Base-by-base conservation (phyloP, 257 asterid genomes). In the Petunia axillaris region DNA sequence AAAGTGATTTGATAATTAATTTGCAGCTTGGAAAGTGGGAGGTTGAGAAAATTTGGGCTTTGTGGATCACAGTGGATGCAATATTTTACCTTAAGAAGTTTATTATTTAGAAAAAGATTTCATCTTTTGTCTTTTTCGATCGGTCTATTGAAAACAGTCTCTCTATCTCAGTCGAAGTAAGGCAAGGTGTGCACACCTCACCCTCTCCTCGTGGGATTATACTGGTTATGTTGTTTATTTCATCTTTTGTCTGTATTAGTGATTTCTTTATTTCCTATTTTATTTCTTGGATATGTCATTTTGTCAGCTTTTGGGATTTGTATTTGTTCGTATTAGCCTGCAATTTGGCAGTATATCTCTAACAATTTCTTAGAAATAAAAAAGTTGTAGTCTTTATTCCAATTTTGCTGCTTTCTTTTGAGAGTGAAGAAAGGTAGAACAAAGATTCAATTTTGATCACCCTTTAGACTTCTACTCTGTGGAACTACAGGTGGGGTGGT, bases 1-100 rank as follows among this genome's bases (percentile, higher is more conserved):
- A 66, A 79, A 88, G 89, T 73, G 87, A 90, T 85, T 82, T 85
- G 53, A 82, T 63, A 78, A 79, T 77, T 82, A 82, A 58, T 62
- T 15, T 14, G 78, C 40, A 74, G 55, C 40, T 80, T 46, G 74
- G 39, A 58, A 71, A 36, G 58, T 53, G 71, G n/a, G 44, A 25
- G 25, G 25, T 25, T 25, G 25, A 25, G 25, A 25, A 25, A 25
- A 25, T 25, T 25, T 25, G 25, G 25, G 25, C 25, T 6, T 48
- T 48, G 77, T 66, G 54, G 75, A n/a, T 67, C 43, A 65, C 48
- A 68, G 64, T 64, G 59, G 73, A 38, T 71, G 79, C 83, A 75
- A 64, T 54, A 76, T 79, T 83, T 75, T 80, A 9, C 16, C 75
- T 16, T 76, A 79, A 90, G 88, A 76, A 84, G 84, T 80, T 64